Percentiles rank a stretch among this genome's conserved stretches.
Evolutionary conservation across 768 basidiomycete species (phyloP).

Genomic region (Megacollybia marginata): DNA sequence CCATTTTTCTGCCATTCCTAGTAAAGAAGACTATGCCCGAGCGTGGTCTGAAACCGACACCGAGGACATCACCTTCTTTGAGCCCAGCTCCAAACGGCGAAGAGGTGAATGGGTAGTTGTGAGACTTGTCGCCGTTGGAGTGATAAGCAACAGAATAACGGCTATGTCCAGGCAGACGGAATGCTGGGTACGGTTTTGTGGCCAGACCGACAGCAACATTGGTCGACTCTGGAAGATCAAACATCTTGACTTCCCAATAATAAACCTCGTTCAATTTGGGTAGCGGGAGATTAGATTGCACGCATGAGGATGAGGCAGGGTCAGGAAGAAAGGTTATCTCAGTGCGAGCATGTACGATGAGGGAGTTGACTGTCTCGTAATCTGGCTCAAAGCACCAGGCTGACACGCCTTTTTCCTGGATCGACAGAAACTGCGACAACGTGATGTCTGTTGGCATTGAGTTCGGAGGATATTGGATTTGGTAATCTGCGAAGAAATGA

Average conservation of each 20-base stretch:
- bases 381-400: constrained; percentile 99
- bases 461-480: constrained; percentile 86
- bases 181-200: constrained; percentile 94
- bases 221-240: constrained; percentile 84
- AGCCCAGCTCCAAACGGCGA: constrained; percentile 75
- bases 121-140: constrained; percentile 93
- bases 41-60: constrained; percentile 92
- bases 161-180: constrained; percentile 83
- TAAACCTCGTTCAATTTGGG: constrained; percentile 99
- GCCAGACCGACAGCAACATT: constrained; percentile 90
- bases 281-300: constrained; percentile 93
- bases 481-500: constrained; percentile 48
- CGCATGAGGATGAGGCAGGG: constrained; percentile 88
- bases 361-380: constrained; percentile 87
- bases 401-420: constrained; percentile 98
- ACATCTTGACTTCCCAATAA: constrained; percentile 99
- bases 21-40: constrained; percentile 99
- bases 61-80: constrained; percentile 93
- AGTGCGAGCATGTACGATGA: constrained; percentile 91
- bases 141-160: constrained; percentile 92
- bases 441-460: constrained; percentile 98
- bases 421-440: constrained; percentile 95
- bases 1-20: constrained; percentile 93
- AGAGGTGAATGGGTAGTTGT: constrained; percentile 93
- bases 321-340: constrained; percentile 98